Evolutionary conservation across 345 rosid species (phyloP).

Genomic region (Murraya koenigii): DNA sequence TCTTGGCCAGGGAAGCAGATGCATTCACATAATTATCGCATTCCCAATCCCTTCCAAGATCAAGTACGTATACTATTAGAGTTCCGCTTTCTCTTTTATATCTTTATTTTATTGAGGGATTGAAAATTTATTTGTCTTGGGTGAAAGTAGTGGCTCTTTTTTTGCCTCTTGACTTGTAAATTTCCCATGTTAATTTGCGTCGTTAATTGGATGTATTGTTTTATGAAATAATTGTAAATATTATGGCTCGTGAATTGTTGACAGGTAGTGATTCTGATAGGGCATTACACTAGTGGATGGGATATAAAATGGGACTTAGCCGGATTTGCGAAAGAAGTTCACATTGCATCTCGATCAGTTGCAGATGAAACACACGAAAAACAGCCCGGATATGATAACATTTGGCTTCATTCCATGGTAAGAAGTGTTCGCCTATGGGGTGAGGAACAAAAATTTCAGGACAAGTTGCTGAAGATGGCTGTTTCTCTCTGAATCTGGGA

Average conservation of each 20-base stretch:
- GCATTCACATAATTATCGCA: constrained; percentile 82
- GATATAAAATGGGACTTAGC: constrained; percentile 75
- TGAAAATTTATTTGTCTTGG: too few species aligned
- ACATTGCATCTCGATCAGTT: constrained; percentile 60
- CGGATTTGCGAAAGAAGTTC: constrained; percentile 74
- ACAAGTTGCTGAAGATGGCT: not conserved
- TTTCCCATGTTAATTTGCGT: too few species aligned
- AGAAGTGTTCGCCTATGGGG: not conserved
- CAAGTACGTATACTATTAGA: constrained; percentile 39
- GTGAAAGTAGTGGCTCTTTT: too few species aligned
- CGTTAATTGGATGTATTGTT: too few species aligned
- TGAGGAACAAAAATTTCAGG: too few species aligned
- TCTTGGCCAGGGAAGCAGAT: constrained; percentile 90
- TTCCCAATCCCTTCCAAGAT: constrained; percentile 56
- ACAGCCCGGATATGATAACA: constrained; percentile 44
- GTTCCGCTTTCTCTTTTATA: constrained; percentile 8
- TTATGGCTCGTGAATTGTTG: not conserved
- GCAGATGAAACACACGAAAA: constrained; percentile 39
- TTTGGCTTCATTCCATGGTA: constrained; percentile 87
- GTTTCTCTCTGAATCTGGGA: not conserved
- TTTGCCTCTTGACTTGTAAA: too few species aligned
- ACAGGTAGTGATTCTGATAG: constrained; percentile 76
- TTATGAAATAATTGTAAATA: not conserved
- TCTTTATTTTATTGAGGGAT: not conserved
- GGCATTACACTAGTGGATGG: constrained; percentile 62